Evolutionary conservation across 2,329 filamentous ascomycete species (phyloP).

Genomic region (Ascochyta rabiei): DNA sequence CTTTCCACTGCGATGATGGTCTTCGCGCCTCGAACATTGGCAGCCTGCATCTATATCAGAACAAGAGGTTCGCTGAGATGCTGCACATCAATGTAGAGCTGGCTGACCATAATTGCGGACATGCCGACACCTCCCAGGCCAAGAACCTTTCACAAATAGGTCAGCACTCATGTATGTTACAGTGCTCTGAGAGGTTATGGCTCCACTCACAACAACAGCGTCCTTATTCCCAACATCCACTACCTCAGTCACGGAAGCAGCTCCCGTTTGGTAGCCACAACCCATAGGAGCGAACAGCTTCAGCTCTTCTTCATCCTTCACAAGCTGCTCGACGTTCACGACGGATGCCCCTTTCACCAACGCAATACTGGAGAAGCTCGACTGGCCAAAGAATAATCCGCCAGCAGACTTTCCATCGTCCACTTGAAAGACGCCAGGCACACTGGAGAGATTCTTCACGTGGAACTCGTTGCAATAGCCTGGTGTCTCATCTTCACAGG

Average conservation of each 20-base stretch:
- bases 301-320: slow-evolving; percentile 49
- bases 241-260: slow-evolving; percentile 49
- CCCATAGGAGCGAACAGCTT: slow-evolving; percentile 54
- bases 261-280: slow-evolving; percentile 56
- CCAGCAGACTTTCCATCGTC: slow-evolving; percentile 38
- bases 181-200: too few relatives aligned
- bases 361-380: slow-evolving; percentile 51
- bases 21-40: slow-evolving; percentile 49
- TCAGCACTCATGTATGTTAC: background rate
- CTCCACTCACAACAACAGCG: slow-evolving; percentile 44
- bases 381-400: slow-evolving; percentile 56
- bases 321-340: slow-evolving; percentile 51
- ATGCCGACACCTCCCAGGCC: slow-evolving; percentile 57
- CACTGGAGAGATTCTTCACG: slow-evolving; percentile 52
- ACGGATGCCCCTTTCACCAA: slow-evolving; percentile 50
- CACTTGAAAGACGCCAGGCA: slow-evolving; percentile 31
- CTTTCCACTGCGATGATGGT: slow-evolving; percentile 50
- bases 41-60: slow-evolving; percentile 41
- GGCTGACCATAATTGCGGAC: slow-evolving; percentile 51
- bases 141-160: slow-evolving; percentile 23
- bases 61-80: background rate
- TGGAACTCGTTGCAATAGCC: slow-evolving; percentile 59
- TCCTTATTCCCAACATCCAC: slow-evolving; percentile 45
- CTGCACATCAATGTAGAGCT: background rate
- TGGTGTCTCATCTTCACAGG: slow-evolving; percentile 54